phyloP scores from a whole-genome alignment of 2,329 filamentous ascomycete genomes.

The Hyphodiscus sp. region DNA sequence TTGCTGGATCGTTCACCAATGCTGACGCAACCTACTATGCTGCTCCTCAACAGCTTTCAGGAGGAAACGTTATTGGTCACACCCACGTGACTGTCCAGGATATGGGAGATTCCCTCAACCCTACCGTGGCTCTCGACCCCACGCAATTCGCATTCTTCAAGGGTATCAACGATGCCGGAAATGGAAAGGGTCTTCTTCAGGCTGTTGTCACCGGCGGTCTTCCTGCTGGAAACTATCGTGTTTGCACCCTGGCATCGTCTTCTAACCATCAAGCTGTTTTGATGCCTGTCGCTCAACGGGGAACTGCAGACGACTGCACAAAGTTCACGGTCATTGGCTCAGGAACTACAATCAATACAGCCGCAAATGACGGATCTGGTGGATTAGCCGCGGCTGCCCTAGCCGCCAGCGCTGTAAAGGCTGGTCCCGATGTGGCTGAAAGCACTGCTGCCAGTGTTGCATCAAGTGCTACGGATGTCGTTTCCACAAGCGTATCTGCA shows the following conservation, averaged over 20 bases:
- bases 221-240: constrained; percentile 36
- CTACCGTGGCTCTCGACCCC: constrained; percentile 27
- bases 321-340: constrained; percentile 35
- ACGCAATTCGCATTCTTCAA: constrained; percentile 36
- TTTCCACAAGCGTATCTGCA: neutral
- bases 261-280: constrained; percentile 38
- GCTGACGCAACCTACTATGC: constrained; percentile 33
- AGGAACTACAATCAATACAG: constrained; percentile 12
- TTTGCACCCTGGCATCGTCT: constrained; percentile 37
- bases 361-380: constrained; percentile 12
- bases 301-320: constrained; percentile 40
- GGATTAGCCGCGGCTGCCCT: constrained; percentile 10
- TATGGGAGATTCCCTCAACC: constrained; percentile 30
- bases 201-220: constrained; percentile 35
- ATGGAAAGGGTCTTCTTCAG: constrained; percentile 33
- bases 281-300: constrained; percentile 40
- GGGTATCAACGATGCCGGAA: constrained; percentile 36
- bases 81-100: constrained; percentile 35
- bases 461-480: neutral
- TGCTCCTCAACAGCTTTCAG: constrained; percentile 31
- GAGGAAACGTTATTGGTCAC: constrained; percentile 33
- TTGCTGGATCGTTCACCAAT: constrained; percentile 35
- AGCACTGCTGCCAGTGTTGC: constrained; percentile 3
- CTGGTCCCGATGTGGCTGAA: constrained; percentile 7
- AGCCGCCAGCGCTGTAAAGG: too few species aligned